Base-by-base conservation (phyloP, 768 basidiomycete genomes). In the Russula sp. region DNA sequence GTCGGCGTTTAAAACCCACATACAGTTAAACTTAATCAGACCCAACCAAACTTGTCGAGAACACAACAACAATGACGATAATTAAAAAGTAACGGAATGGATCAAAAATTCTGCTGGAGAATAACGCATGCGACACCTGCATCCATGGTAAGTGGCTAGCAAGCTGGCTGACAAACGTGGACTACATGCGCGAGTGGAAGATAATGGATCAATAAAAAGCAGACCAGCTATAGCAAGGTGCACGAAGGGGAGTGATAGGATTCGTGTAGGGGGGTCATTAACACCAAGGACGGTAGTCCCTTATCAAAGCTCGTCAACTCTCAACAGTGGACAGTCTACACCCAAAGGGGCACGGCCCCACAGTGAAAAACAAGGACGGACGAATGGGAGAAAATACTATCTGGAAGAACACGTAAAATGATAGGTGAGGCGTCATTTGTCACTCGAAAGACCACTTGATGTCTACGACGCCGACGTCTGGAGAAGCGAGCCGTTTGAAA, bases 401-500 rank as follows among this genome's bases (percentile, higher is more conserved):
- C 59, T 65, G 48, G 62, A 55, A 20, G 51, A 45, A 66, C 32
- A 42, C 6, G 35, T 55, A 61, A 58, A 50, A 42, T 10, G 37
- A 39, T 50, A 45, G 27, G 32, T 52, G 39, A 42, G 6, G 20
- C 13, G 37, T 44, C 56, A 68, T 50, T 49, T 31, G 39, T 61
- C 39, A 61, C 13, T 57, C 10, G 37, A 62, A 65, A 4, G 32
- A 0, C 61, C 35, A 81, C 81, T 63, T 73, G 85, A 87, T 88
- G 54, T 76, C 68, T 63, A 91, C 77, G 62, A 76, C 67, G 65
- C 93, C 93, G 27, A 78, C 70, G 6, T 68, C 69, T 48, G 77
- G 70, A 52, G 73, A 59, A 51, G 82, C 83, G 61, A 95, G 80
- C 16, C 72, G 68, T 31, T 74, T 35, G 82, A 95, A 94, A 50